Base-by-base conservation (phyloP, 2,329 filamentous ascomycete species). In the Alternaria alternata region DNA sequence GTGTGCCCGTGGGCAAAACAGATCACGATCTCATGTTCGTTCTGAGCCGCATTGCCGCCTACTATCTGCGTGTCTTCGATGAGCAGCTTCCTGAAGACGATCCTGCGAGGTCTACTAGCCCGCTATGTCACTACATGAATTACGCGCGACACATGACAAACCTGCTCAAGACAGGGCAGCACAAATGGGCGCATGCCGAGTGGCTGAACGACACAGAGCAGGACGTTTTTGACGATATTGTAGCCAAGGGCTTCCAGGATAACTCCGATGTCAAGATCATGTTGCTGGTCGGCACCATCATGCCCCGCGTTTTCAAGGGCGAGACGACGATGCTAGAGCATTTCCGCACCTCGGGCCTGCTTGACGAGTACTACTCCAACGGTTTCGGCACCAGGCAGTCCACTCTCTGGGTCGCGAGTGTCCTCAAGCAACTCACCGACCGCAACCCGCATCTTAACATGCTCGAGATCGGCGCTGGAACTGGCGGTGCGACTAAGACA, bases 271-370 rank as follows among this genome's bases (percentile, higher is more conserved):
- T 48, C 28, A 48, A 34, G 26, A 48, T 48, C 46, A 48, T 48
- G 46, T 32, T 48, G 16, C 46, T 41, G 1, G 51, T 52, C 5
- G 51, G 51, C 11, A 26, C 16, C 38, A 52, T n/a, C n/a, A 41
- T 52, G 18, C 51, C 51, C 3, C 38, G 38, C 18, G 51, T 52
- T 8, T 41, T 52, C 38, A 52, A 20, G 26, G 51, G 51, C 18
- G 51, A 52, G 38, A 52, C 51, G 5, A 52, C 51, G 3, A 52
- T 52, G 38, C 38, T 52, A 12, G 51, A 52, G 51, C 51, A 52
- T 20, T 42, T 52, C 38, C 38, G 38, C 12, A 43, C n/a, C 11
- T 48, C 46, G 7, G 46, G 46, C 12, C 46, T 48, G 4, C 30
- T 48, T 8, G 42, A 47, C n/a, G 41, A 47, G 24, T 28, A 47